phyloP scores from a whole-genome alignment of 116 monocot species.

The Phalaenopsis hybrid region DNA sequence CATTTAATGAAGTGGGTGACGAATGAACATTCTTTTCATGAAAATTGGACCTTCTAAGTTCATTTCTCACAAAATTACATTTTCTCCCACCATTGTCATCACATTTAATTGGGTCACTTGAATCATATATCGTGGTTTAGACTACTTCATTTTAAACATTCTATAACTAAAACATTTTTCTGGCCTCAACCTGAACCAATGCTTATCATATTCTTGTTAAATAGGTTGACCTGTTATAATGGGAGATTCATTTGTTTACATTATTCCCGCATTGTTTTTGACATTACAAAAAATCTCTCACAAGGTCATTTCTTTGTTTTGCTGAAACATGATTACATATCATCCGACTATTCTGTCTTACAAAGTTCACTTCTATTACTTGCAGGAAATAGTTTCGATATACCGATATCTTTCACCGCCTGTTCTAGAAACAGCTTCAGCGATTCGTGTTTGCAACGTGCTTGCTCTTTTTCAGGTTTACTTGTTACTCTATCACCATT shows the following conservation, averaged over 20 bases:
- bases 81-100: no score
- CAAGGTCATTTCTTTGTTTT: no score
- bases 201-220: neutral
- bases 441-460: constrained; percentile 89
- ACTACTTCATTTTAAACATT: neutral
- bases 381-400: constrained; percentile 88
- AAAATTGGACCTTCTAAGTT: neutral
- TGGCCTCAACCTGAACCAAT: neutral
- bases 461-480: constrained; percentile 94
- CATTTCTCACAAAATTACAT: neutral
- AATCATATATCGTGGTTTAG: no score
- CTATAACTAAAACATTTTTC: neutral
- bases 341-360: neutral
- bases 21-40: neutral
- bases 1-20: neutral
- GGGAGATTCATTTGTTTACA: neutral
- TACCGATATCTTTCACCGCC: constrained; percentile 77
- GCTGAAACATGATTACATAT: no score
- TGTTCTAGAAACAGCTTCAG: constrained; percentile 56
- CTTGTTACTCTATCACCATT: neutral
- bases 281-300: no score
- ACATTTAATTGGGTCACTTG: no score
- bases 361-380: neutral
- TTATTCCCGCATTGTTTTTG: no score
- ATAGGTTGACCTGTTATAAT: neutral